Base-by-base conservation (phyloP, 129 eudicot species). In the Lactuca sativa region DNA sequence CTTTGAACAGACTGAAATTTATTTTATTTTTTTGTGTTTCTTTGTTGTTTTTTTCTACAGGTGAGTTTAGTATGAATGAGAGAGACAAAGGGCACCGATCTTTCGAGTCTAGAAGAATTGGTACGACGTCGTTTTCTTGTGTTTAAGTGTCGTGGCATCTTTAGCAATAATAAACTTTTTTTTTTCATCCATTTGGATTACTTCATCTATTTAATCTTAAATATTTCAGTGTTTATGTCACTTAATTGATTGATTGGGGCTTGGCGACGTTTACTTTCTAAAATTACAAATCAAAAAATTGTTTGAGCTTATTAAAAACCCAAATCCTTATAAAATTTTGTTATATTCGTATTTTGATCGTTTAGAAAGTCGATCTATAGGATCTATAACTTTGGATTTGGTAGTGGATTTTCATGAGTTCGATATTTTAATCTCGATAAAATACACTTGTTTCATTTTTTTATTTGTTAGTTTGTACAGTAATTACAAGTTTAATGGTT, bases 1-100 rank as follows among this genome's bases (percentile, higher is more conserved):
- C 81, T 77, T 77, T 62, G 58, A 52, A 30, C 52, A 37, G 74
- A 37, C 55, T 36, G 34, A 67, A 34, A 21, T 47, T 48, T 74
- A 12, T 14, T 58, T 34, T 64, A 7, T 25, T 48, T 12, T 13
- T 56, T 33, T 12, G 40, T 37, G 18, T 32, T 43, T 74, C 9
- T 58, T 10, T 67, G 79, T 59, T 77, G 59, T 76, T 51, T 60
- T 47, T 68, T 61, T 55, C 40, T 36, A 31, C 56, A 55, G 68
- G 36, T 25, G 74, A 67, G 68, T 68, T 67, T 51, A 48, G 56
- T 53, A 44, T 64, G 78, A 73, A 66, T 14, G 2, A 56, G 79
- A 59, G 13, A 17, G 49, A 67, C 55, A 72, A 56, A 56, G 49
- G 52, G 78, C 47, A 64, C 58, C 41, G 74, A 8, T 36, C 7